Evolutionary conservation across 2,329 filamentous ascomycete species (phyloP).

Genomic region (Blastomyces percursus): DNA sequence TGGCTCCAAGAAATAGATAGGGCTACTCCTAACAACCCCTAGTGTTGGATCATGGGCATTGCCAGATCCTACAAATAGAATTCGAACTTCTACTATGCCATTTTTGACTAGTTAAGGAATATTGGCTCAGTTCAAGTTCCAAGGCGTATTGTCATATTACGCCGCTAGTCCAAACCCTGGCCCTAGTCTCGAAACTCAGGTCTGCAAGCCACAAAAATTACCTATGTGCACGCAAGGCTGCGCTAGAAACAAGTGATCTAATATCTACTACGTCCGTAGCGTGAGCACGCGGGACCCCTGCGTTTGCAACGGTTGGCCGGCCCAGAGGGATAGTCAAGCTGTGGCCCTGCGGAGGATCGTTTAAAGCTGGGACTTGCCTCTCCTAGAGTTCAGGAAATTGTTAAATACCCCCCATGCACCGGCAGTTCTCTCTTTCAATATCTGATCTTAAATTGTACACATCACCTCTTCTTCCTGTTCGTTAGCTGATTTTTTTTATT

Average conservation of each 20-base stretch:
- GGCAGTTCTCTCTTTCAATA: not conserved
- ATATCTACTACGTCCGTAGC: not conserved
- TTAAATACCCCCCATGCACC: constrained; percentile 2
- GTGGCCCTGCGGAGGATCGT: not conserved
- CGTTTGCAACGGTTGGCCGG: not conserved
- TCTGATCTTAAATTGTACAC: not conserved
- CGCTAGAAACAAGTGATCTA: not conserved
- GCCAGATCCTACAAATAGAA: not conserved
- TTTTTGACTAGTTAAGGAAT: not conserved
- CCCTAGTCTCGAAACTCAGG: not conserved
- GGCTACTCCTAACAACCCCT: not conserved
- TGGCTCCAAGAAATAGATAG: not conserved
- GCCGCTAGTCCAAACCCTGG: not conserved
- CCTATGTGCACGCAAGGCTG: constrained; percentile 1
- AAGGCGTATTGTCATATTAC: not conserved
- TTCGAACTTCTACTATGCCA: not conserved
- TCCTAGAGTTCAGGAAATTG: not conserved
- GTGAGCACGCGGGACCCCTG: constrained; percentile 1
- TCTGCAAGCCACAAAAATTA: constrained; percentile 2
- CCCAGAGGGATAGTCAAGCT: not conserved
- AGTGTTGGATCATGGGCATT: not conserved
- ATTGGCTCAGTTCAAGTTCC: not conserved
- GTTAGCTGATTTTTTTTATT: not conserved
- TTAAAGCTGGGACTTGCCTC: not conserved
- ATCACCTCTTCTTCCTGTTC: not conserved